phyloP scores from a whole-genome alignment of 2,329 filamentous ascomycete genomes.

The Cyclaneusma minus region DNA sequence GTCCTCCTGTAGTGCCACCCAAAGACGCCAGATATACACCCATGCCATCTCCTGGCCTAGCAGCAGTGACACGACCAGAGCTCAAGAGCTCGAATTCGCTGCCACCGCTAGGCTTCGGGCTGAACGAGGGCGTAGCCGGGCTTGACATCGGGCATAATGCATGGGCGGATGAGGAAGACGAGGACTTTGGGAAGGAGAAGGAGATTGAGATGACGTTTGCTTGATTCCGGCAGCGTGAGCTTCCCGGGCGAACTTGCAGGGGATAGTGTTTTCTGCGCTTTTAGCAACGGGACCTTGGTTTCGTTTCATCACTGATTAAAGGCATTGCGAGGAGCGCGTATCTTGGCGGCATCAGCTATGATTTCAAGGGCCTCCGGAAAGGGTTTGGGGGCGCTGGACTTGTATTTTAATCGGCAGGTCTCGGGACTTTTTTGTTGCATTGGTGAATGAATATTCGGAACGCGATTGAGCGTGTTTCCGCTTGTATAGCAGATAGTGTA shows the following conservation, averaged over 20 bases:
- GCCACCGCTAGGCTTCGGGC: constrained; percentile 28
- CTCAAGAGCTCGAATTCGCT: constrained; percentile 30
- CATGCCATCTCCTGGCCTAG: constrained; percentile 9
- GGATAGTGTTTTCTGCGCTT: not conserved
- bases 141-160: constrained; percentile 32
- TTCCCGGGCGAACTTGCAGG: not conserved
- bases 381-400: too few species aligned
- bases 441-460: too few species aligned
- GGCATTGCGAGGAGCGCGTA: not conserved
- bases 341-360: not conserved
- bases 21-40: constrained; percentile 7
- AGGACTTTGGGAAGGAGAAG: constrained; percentile 55
- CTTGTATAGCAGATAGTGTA: too few species aligned
- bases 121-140: constrained; percentile 4
- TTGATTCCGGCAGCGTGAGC: constrained; percentile 19
- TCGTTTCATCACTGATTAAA: not conserved
- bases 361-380: not conserved
- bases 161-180: constrained; percentile 55
- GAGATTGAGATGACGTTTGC: constrained; percentile 76
- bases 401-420: too few species aligned
- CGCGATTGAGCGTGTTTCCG: too few species aligned
- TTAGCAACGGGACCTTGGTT: not conserved
- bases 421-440: too few species aligned
- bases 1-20: constrained; percentile 3
- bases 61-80: constrained; percentile 22